Evolutionary conservation across 164 flowering plant genomes (phyloP).

Genomic region (Berberis vulgaris): DNA sequence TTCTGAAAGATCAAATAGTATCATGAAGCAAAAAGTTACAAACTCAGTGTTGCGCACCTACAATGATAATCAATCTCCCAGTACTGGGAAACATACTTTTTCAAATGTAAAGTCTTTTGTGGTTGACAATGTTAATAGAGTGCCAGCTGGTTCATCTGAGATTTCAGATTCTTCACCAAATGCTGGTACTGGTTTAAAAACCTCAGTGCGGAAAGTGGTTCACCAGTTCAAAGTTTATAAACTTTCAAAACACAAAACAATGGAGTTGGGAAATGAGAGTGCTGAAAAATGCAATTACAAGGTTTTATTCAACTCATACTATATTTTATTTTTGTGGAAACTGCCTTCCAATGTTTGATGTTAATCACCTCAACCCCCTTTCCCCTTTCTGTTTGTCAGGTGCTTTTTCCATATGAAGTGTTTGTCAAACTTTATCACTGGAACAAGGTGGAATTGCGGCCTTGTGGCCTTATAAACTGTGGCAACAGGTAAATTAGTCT

Average conservation of each 20-base stretch:
- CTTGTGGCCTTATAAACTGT: slow-evolving; percentile 79
- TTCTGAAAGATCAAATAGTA: slow-evolving; percentile 14
- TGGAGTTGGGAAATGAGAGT: slow-evolving; percentile 27
- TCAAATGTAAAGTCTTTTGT: too few relatives aligned
- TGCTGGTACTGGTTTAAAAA: slow-evolving; percentile 39
- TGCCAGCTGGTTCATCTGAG: slow-evolving; percentile 13
- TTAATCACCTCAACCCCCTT: neutral
- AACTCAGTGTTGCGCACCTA: too few relatives aligned
- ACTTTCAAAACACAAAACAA: slow-evolving; percentile 23
- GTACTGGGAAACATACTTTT: slow-evolving; percentile 1
- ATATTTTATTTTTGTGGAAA: neutral
- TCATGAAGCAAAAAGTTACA: too few relatives aligned
- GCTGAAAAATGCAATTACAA: slow-evolving; percentile 34
- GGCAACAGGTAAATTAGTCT: slow-evolving; percentile 69
- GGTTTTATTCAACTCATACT: slow-evolving; percentile 24
- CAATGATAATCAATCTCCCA: too few relatives aligned
- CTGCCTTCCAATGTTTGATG: neutral
- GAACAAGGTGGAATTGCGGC: slow-evolving; percentile 65
- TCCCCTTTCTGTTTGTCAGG: slow-evolving; percentile 30
- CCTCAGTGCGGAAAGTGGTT: slow-evolving; percentile 54
- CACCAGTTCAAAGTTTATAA: slow-evolving; percentile 52
- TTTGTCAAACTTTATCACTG: slow-evolving; percentile 66
- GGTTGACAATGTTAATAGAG: slow-evolving; percentile 8
- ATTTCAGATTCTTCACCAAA: slow-evolving; percentile 16
- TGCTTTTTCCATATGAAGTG: slow-evolving; percentile 55